Percentiles rank a stretch among this genome's conserved stretches.
Evolutionary conservation across 139 green algal genomes (phyloP).

Genomic region (Auxenochlorella pyrenoidosa): DNA sequence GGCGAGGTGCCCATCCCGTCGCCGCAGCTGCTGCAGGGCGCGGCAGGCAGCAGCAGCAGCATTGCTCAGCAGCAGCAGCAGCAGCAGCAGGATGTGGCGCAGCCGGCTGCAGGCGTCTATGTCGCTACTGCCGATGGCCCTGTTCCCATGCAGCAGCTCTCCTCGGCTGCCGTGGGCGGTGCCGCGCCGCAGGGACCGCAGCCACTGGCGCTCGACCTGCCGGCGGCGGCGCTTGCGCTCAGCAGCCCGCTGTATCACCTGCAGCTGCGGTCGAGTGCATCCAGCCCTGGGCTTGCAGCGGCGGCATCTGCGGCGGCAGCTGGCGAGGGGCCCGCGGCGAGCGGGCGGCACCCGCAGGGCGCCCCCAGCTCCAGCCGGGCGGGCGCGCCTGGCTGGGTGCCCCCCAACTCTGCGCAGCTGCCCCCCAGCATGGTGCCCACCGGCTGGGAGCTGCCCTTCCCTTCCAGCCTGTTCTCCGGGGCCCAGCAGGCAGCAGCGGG

Average conservation of each 20-base stretch:
- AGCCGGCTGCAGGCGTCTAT: slow-evolving; percentile 7
- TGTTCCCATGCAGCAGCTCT: not conserved
- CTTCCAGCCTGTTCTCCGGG: slow-evolving; percentile 14
- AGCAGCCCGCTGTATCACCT: slow-evolving; percentile 4
- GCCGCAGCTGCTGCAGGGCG: not conserved
- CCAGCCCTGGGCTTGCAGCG: not conserved
- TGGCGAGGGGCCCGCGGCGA: not conserved
- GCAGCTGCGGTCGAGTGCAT: not conserved
- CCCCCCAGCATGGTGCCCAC: slow-evolving; percentile 63
- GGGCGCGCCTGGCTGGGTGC: slow-evolving; percentile 25
- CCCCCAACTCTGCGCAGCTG: slow-evolving; percentile 37
- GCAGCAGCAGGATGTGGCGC: not conserved
- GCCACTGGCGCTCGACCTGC: not conserved
- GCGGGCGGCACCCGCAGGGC: slow-evolving; percentile 30
- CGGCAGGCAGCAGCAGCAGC: not conserved
- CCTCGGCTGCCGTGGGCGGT: no score
- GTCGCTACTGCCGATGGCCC: not conserved
- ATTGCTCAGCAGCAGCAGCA: not conserved
- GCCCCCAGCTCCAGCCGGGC: not conserved
- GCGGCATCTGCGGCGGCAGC: not conserved
- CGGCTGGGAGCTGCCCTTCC: slow-evolving; percentile 73
- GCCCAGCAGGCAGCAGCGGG: not conserved
- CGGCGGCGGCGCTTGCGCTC: not conserved
- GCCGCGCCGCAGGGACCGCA: not conserved
- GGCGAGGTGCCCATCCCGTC: slow-evolving; percentile 22